Percentiles rank a stretch among this genome's conserved stretches.
Conservation (phyloP, 495 filamentous ascomycete genomes). For the Rhizodiscina lignyota region DNA sequence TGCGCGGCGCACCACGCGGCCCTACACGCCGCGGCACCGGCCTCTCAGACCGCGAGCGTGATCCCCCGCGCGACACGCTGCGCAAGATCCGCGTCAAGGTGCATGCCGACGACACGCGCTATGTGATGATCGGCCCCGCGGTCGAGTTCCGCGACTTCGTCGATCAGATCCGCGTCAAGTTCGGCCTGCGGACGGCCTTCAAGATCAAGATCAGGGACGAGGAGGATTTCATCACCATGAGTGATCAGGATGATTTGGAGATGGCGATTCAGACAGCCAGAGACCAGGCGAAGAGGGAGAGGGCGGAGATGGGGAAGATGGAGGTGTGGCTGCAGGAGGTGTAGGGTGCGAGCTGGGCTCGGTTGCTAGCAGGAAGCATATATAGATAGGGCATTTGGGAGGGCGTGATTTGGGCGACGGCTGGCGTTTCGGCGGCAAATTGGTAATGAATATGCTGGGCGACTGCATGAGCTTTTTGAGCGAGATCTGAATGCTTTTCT, state of each 20-base stretch:
- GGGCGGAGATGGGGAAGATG: slow-evolving; percentile 79
- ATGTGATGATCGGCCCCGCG: slow-evolving; percentile 65
- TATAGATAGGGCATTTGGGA: too few relatives aligned
- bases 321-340: slow-evolving; percentile 40
- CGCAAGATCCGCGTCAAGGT: slow-evolving; percentile 74
- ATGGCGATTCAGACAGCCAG: slow-evolving; percentile 56
- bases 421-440: too few relatives aligned
- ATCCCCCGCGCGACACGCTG: slow-evolving; percentile 21
- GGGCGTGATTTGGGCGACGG: too few relatives aligned
- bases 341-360: neutral
- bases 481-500: too few relatives aligned
- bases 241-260: slow-evolving; percentile 89
- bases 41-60: slow-evolving; percentile 17
- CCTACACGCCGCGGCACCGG: slow-evolving; percentile 13
- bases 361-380: too few relatives aligned
- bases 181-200: slow-evolving; percentile 48
- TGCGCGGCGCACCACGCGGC: slow-evolving; percentile 9
- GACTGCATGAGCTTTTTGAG: too few relatives aligned
- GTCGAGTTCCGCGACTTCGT: slow-evolving; percentile 65
- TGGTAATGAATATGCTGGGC: too few relatives aligned
- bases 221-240: slow-evolving; percentile 90
- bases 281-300: slow-evolving; percentile 52
- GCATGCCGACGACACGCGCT: slow-evolving; percentile 81
- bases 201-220: slow-evolving; percentile 77
- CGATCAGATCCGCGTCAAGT: slow-evolving; percentile 66